Base-by-base conservation (phyloP, 306 rosid species). In the Vigna radiata region DNA sequence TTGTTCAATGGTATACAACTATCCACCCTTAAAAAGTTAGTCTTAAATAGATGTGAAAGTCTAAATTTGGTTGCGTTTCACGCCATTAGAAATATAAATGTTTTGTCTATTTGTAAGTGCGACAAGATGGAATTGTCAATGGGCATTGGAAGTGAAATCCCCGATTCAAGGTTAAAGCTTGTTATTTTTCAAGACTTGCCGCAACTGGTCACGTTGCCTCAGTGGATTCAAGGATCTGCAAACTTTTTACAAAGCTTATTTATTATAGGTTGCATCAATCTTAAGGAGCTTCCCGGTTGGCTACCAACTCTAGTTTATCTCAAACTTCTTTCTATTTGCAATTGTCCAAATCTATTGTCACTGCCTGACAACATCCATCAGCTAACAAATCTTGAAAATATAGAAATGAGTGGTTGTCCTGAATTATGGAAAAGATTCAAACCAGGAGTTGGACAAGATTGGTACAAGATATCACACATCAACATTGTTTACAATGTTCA, bases 281-380 rank as follows among this genome's bases (percentile, higher is more conserved):
- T 58, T 5, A 9, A 58, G 9, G 37, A 25, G 39, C 37, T 58
- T 25, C 37, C 37, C 1, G 10, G 25, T 8, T 58, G 39, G 37
- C 17, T 58, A 1, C 6, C 37, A 13, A 4, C n/a, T 5, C 3
- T 58, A 3, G 5, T 5, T 23, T 56, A 7, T 25, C 31, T 58
- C 8, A 56, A 23, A 23, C 0, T 1, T 1, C 17, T 58, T 58
- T 0, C 0, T 0, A 25, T 58, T 25, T 0, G 0, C 2, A 0
- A 13, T 5, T 25, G 64, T 13, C 64, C 17, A 25, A 25, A 58
- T 1, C 0, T 58, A 17, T 0, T 25, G 4, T 25, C n/a, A 23
- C 17, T 58, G 17, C 37, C 17, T 58, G 1, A 58, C 5, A 25
- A 23, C 64, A 25, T 58, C 10, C 64, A 11, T 58, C 64, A 13